Evolutionary conservation across 2,329 filamentous ascomycete genomes (phyloP).

Genomic region (Colletotrichum destructivum): DNA sequence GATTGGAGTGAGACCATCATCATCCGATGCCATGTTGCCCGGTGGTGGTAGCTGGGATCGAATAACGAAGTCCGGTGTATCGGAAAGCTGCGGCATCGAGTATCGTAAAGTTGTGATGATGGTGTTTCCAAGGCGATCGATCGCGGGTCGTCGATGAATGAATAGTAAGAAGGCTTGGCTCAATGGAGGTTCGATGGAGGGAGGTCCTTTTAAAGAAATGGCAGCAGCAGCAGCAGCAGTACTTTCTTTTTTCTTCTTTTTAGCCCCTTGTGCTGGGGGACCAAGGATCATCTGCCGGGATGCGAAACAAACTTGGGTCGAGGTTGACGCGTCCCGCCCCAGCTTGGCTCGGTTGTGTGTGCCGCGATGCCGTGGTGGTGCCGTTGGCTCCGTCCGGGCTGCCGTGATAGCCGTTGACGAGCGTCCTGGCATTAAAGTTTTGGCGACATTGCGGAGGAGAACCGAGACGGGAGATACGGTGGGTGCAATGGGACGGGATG

Average conservation of each 20-base stretch:
- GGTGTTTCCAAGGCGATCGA: background rate
- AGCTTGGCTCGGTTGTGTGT: constrained; percentile 38
- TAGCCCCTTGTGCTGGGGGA: too few species aligned
- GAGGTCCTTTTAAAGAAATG: background rate
- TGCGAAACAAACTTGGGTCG: constrained; percentile 9
- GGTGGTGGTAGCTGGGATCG: background rate
- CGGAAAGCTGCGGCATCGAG: background rate
- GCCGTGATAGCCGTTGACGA: constrained; percentile 33
- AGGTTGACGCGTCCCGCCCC: constrained; percentile 15
- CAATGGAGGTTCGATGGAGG: background rate
- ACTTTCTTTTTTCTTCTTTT: background rate
- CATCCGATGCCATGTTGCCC: background rate
- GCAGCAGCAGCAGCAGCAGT: background rate
- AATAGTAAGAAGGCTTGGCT: too few species aligned
- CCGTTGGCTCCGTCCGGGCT: constrained; percentile 24
- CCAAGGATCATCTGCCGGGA: constrained; percentile 5
- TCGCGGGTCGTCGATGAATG: background rate
- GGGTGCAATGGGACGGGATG: background rate
- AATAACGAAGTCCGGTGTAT: too few species aligned
- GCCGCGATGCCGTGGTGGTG: constrained; percentile 24
- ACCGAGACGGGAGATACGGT: background rate
- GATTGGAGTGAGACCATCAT: background rate
- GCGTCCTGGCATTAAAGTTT: constrained; percentile 23
- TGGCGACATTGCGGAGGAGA: constrained; percentile 8
- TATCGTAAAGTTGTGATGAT: background rate